These are phyloP conservation scores for Berkeleyomyces rouxiae DNA, from an alignment of 2,329 filamentous ascomycete genomes.

Conservation along the genomic window DNA sequence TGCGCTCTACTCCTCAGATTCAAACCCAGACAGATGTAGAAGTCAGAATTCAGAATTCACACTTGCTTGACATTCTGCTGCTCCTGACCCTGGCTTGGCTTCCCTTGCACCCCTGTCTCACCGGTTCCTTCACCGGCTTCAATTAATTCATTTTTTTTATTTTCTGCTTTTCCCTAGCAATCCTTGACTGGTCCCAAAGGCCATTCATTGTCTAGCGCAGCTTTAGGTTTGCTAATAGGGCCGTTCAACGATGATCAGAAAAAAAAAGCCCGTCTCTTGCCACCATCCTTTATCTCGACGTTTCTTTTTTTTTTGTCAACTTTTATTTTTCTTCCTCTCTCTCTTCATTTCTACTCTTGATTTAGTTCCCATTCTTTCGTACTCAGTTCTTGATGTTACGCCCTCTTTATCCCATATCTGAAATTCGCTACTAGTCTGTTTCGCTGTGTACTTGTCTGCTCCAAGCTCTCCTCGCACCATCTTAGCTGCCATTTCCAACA, in stretches of 20 bases:
- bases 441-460: not conserved
- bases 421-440: not conserved
- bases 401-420: not conserved
- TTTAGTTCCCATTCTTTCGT: not conserved
- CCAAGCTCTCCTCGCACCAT: not conserved
- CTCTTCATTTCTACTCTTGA: not conserved
- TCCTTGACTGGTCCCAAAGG: not conserved
- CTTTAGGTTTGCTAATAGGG: conserved; percentile 5
- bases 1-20: not conserved
- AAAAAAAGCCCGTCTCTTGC: not conserved
- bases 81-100: not conserved
- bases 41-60: no score
- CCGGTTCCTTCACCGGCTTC: not conserved
- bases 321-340: not conserved
- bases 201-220: conserved; percentile 1
- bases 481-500: not conserved
- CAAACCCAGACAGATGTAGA: no score
- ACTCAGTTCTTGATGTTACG: not conserved
- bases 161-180: not conserved
- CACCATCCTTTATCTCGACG: conserved; percentile 1
- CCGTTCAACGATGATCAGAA: conserved; percentile 1
- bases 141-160: not conserved
- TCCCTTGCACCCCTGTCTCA: not conserved
- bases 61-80: not conserved
- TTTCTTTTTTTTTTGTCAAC: not conserved